Base-by-base conservation (phyloP, 2,329 filamentous ascomycete species). In the Xylaria sp. region DNA sequence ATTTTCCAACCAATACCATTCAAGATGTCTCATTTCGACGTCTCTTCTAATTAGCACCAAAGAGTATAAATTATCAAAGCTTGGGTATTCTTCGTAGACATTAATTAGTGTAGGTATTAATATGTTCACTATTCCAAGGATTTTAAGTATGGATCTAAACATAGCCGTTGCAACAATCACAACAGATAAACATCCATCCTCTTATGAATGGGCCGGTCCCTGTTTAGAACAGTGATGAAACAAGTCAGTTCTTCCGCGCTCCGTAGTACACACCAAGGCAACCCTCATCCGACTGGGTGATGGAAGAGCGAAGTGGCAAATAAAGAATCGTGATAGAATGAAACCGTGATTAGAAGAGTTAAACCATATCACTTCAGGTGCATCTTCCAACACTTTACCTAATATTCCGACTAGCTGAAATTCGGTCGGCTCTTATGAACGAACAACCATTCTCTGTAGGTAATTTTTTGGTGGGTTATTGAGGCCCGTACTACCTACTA, bases 41-140 rank as follows among this genome's bases (percentile, higher is more conserved):
- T 78, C 0, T 78, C 79, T 4, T 78, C 78, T 0, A 72, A 69
- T 78, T 79, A 83, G 52, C 82, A 75, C 52, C n/a, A n/a, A n/a
- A n/a, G n/a, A n/a, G n/a, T n/a, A n/a, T n/a, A n/a, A n/a, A n/a
- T n/a, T n/a, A n/a, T n/a, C n/a, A n/a, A n/a, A n/a, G n/a, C n/a
- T n/a, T n/a, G n/a, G n/a, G n/a, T n/a, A n/a, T n/a, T n/a, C n/a
- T n/a, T n/a, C n/a, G n/a, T n/a, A n/a, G n/a, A n/a, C n/a, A n/a
- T n/a, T n/a, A n/a, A n/a, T n/a, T n/a, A n/a, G n/a, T n/a, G n/a
- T n/a, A n/a, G n/a, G n/a, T n/a, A n/a, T n/a, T n/a, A n/a, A n/a
- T n/a, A 66, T 63, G 1, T 64, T 64, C 1, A 76, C 71, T 17
- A 80, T 70, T 2, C 72, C 66, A 0, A 78, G 74, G 0, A 79